Percentiles rank a stretch among this genome's conserved stretches.
phyloP scores from a whole-genome alignment of 78 protist species.

The Dictyostelium firmibasis region DNA sequence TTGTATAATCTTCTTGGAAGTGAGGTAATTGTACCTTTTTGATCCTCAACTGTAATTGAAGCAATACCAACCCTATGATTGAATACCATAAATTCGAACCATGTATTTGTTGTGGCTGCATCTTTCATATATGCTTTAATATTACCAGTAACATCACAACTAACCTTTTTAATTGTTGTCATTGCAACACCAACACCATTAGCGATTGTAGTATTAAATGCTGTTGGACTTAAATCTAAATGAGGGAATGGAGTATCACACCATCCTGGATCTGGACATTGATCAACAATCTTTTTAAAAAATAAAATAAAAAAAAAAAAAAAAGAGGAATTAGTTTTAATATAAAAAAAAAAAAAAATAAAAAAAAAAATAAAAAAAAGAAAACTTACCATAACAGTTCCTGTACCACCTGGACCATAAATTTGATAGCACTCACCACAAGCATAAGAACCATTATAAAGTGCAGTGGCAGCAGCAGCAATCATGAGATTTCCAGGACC shows the following conservation, averaged over 20 bases:
- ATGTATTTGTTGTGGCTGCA: conserved; percentile 24
- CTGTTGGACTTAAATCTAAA: conserved; percentile 63
- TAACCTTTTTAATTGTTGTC: conserved; percentile 59
- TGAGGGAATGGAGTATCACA: conserved; percentile 79
- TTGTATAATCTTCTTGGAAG: conserved; percentile 43
- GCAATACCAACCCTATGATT: conserved; percentile 62
- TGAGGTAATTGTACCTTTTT: background rate
- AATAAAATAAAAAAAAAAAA: background rate
- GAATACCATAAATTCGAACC: conserved; percentile 69
- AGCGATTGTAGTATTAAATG: conserved; percentile 5
- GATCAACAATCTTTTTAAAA: conserved; percentile 57
- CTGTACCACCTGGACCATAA: conserved; percentile 54
- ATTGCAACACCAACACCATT: conserved; percentile 39
- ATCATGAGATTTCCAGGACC: conserved; percentile 56
- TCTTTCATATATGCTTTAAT: conserved; percentile 61
- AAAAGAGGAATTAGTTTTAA: background rate
- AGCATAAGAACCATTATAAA: conserved; percentile 48
- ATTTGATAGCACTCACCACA: conserved; percentile 74
- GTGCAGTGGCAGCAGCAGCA: conserved; percentile 70
- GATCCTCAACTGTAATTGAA: conserved; percentile 19
- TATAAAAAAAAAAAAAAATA: background rate
- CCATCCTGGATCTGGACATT: conserved; percentile 84
- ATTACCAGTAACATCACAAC: conserved; percentile 50
- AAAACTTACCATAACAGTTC: conserved; percentile 23
- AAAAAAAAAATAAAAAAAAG: background rate